phyloP scores from a whole-genome alignment of 1,139 yeast genomes.

The Kluyveromyces sp. region DNA sequence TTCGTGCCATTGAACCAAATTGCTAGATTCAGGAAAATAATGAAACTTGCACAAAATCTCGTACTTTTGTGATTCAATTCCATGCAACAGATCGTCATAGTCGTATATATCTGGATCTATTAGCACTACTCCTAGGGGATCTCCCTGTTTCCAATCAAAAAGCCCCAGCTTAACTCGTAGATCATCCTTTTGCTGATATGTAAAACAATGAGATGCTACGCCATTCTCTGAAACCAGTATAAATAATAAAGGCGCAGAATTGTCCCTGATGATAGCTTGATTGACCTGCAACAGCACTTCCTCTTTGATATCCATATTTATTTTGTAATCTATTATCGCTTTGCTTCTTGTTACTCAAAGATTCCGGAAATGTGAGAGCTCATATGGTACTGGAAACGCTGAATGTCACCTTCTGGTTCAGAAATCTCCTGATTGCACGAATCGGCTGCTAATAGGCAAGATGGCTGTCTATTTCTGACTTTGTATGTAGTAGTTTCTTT shows the following conservation, averaged over 20 bases:
- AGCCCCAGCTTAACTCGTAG: neutral
- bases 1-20: neutral
- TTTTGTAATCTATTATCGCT: neutral
- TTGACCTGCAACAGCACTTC: conserved; percentile 6
- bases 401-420: no score
- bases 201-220: conserved; percentile 2
- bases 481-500: neutral
- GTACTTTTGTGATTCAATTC: neutral
- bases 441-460: neutral
- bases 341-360: no score
- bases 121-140: conserved; percentile 6
- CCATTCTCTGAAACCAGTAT: neutral
- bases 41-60: neutral
- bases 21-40: conserved; percentile 4
- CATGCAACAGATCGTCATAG: conserved; percentile 1
- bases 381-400: no score
- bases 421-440: no score
- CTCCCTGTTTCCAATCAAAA: conserved; percentile 2
- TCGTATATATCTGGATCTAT: conserved; percentile 7
- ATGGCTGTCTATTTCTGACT: neutral
- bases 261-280: neutral
- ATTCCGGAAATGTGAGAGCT: no score
- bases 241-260: conserved; percentile 3
- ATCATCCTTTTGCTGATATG: neutral
- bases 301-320: conserved; percentile 3